Base-by-base conservation (phyloP, 2,329 filamentous ascomycete genomes). In the Seiridium unicorne region DNA sequence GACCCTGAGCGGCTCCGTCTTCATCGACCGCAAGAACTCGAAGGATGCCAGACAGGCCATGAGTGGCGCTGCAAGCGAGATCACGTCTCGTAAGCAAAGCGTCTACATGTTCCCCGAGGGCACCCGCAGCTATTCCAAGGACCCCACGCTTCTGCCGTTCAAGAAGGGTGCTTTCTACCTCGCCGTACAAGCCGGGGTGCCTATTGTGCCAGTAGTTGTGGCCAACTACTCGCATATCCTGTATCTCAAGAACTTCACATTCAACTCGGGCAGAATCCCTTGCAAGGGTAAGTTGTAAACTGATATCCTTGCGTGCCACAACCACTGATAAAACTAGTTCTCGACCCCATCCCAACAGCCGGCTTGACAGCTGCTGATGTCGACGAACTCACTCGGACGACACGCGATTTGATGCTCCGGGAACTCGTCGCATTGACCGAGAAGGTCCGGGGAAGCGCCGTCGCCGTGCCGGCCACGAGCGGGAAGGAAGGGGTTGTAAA, bases 121-220 rank as follows among this genome's bases (percentile, higher is more conserved):
- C 55, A 99, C 95, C 1, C 86, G 95, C 66, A 96, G 91, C 73
- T 97, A 98, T 78, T 84, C 90, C 60, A 86, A 89, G 68, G 88
- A 93, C 58, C 91, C 95, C 1, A 85, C 84, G 61, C 78, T 99
- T 69, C 81, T 98, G 58, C 91, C 93, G n/a, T 99, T 98, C 83
- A 99, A 99, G 80, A 99, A 99, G 81, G 95, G 95, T 61, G 95
- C 94, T 51, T 99, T 99, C 77, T 94, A 99, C 75, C 84, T 99
- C 40, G 95, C 95, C 51, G 86, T 99, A 26, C 91, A 98, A 81
- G 94, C 94, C 2, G 90, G 92, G 65, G 95, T 97, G 5, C 93
- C 93, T 34, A 91, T 99, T 68, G 89, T 99, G 3, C 95, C 95
- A 0, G 84, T 96, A 42, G 89, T 93, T 51, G 85, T 87, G 36